phyloP scores from a whole-genome alignment of 2,329 filamentous ascomycete species.

The Aspergillus uvarum region DNA sequence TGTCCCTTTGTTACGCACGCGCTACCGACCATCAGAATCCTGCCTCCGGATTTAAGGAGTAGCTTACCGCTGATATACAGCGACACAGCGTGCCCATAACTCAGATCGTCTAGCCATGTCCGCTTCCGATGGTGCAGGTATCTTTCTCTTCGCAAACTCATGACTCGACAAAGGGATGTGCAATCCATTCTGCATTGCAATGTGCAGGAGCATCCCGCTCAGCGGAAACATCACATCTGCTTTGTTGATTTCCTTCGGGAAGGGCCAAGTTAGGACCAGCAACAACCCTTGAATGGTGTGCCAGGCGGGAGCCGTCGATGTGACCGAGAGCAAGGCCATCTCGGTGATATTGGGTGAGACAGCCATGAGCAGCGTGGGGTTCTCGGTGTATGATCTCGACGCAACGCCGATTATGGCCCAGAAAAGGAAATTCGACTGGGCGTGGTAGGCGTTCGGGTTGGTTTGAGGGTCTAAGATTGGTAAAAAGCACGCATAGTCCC shows the following conservation, averaged over 20 bases:
- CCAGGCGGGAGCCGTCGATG: slow-evolving; percentile 31
- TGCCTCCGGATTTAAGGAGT: too few relatives aligned
- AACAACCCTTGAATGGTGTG: slow-evolving; percentile 40
- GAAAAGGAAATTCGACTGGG: slow-evolving; percentile 77
- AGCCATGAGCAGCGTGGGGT: slow-evolving; percentile 40
- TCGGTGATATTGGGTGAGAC: slow-evolving; percentile 36
- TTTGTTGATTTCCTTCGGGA: slow-evolving; percentile 35
- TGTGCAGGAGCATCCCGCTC: slow-evolving; percentile 40
- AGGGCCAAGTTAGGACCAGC: slow-evolving; percentile 42
- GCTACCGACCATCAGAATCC: slow-evolving; percentile 21
- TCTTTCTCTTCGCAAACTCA: slow-evolving; percentile 40
- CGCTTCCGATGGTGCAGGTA: slow-evolving; percentile 30
- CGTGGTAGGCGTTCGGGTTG: slow-evolving; percentile 70
- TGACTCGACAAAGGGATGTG: slow-evolving; percentile 46
- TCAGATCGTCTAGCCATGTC: slow-evolving; percentile 41
- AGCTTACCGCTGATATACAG: slow-evolving; percentile 41
- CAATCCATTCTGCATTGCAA: slow-evolving; percentile 45
- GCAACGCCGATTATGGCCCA: slow-evolving; percentile 62
- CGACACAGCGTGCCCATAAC: slow-evolving; percentile 42
- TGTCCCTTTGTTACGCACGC: slow-evolving; percentile 42
- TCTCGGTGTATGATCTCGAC: slow-evolving; percentile 38
- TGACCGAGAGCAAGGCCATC: slow-evolving; percentile 38
- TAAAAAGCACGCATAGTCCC: slow-evolving; percentile 39
- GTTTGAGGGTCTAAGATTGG: slow-evolving; percentile 49
- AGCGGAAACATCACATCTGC: slow-evolving; percentile 39